phyloP scores from a whole-genome alignment of 2,329 filamentous ascomycete genomes.

The Cadophora luteo-olivacea region DNA sequence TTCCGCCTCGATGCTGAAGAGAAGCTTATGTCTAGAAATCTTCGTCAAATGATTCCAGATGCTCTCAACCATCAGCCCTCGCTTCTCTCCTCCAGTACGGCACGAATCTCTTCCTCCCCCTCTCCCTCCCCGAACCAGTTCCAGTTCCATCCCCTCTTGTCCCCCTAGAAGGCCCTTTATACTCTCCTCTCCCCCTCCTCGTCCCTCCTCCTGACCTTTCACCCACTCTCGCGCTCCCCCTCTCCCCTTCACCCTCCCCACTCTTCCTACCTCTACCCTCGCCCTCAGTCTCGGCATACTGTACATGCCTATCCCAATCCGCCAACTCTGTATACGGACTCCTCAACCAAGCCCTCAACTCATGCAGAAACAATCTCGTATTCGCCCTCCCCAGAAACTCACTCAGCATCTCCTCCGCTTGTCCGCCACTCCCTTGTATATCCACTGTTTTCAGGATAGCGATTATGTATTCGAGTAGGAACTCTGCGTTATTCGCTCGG shows the following conservation, averaged over 20 bases:
- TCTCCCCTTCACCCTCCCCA: background rate
- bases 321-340: conserved; percentile 76
- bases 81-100: conserved; percentile 17
- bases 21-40: background rate
- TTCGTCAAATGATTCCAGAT: background rate
- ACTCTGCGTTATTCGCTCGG: conserved; percentile 76
- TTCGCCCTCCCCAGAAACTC: conserved; percentile 81
- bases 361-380: conserved; percentile 80
- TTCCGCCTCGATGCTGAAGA: background rate
- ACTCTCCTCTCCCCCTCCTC: background rate
- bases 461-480: conserved; percentile 84
- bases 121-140: background rate
- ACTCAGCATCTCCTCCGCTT: conserved; percentile 78
- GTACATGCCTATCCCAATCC: conserved; percentile 71
- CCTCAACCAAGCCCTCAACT: conserved; percentile 80
- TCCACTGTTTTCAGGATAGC: conserved; percentile 85
- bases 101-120: background rate
- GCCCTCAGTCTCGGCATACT: conserved; percentile 36
- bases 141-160: background rate
- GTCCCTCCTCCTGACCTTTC: background rate
- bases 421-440: conserved; percentile 77
- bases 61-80: conserved; percentile 13
- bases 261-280: conserved; percentile 9
- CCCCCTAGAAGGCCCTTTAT: background rate
- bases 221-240: background rate